phyloP scores from a whole-genome alignment of 1,284 basidiomycete species.

The Boletus smithii region DNA sequence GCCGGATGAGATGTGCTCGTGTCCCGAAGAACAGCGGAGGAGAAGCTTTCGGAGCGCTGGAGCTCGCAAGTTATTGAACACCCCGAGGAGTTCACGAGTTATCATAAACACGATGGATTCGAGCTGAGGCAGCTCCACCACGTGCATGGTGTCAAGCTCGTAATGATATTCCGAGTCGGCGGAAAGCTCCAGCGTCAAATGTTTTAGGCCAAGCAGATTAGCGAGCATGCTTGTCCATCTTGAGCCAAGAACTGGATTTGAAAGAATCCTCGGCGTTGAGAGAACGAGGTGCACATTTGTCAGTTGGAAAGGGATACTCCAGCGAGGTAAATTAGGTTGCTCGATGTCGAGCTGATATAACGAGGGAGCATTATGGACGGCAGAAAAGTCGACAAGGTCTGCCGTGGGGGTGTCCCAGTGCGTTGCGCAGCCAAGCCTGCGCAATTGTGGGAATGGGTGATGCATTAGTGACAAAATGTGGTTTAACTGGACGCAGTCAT shows the following conservation, averaged over 20 bases:
- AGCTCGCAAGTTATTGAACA: slow-evolving; percentile 43
- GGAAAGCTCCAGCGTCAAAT: slow-evolving; percentile 43
- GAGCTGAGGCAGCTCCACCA: slow-evolving; percentile 39
- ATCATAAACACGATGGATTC: slow-evolving; percentile 42
- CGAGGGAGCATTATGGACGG: slow-evolving; percentile 20
- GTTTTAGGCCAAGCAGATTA: slow-evolving; percentile 35
- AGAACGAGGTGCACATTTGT: slow-evolving; percentile 23
- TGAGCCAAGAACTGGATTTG: slow-evolving; percentile 17
- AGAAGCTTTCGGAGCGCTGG: slow-evolving; percentile 45
- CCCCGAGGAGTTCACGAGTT: slow-evolving; percentile 40
- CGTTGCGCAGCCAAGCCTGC: slow-evolving; percentile 27
- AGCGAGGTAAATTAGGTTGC: slow-evolving; percentile 24
- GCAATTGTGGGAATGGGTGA: slow-evolving; percentile 28
- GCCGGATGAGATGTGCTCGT: slow-evolving; percentile 35
- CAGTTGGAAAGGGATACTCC: slow-evolving; percentile 23
- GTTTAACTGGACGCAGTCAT: slow-evolving; percentile 39
- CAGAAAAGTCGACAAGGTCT: slow-evolving; percentile 24
- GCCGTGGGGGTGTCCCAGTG: slow-evolving; percentile 16
- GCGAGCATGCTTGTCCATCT: slow-evolving; percentile 34
- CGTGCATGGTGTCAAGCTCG: slow-evolving; percentile 29
- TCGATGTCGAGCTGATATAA: slow-evolving; percentile 22
- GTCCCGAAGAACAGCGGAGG: slow-evolving; percentile 36
- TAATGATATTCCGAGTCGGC: slow-evolving; percentile 36
- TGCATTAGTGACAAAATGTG: slow-evolving; percentile 38
- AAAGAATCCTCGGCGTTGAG: slow-evolving; percentile 5